phyloP scores from a whole-genome alignment of 1,284 basidiomycete genomes.

The Papiliotrema nemorosa region DNA sequence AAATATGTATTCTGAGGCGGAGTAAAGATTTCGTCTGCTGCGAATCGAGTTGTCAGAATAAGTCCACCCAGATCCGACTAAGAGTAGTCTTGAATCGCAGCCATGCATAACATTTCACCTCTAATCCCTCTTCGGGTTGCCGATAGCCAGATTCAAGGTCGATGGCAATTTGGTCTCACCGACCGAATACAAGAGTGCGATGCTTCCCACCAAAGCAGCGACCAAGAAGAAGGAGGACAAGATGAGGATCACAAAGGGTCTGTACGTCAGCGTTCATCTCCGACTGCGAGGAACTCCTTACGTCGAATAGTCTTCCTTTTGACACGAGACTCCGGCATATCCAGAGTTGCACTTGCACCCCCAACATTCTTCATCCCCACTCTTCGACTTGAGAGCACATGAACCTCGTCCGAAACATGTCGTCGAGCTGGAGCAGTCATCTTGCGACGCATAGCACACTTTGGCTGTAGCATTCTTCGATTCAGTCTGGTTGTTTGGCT shows the following conservation, averaged over 20 bases:
- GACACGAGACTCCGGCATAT: conserved; percentile 36
- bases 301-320: conserved; percentile 43
- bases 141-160: conserved; percentile 44
- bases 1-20: no score
- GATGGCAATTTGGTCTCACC: conserved; percentile 46
- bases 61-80: no score
- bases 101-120: no score
- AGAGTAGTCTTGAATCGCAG: no score
- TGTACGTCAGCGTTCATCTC: conserved; percentile 8
- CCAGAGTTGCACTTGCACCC: conserved; percentile 36
- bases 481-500: background rate
- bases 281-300: conserved; percentile 16
- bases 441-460: conserved; percentile 33
- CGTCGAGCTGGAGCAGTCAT: conserved; percentile 30
- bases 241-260: conserved; percentile 42
- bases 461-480: conserved; percentile 17
- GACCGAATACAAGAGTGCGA: conserved; percentile 35
- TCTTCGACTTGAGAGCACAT: conserved; percentile 26
- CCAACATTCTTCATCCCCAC: conserved; percentile 36
- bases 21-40: no score
- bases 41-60: no score
- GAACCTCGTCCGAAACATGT: conserved; percentile 34
- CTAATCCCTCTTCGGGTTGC: conserved; percentile 35
- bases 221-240: conserved; percentile 39
- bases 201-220: conserved; percentile 23